Percentiles rank a stretch among this genome's conserved stretches.
phyloP scores from a whole-genome alignment of 192 early-diverging fungal species.

The Diversispora epigaea region DNA sequence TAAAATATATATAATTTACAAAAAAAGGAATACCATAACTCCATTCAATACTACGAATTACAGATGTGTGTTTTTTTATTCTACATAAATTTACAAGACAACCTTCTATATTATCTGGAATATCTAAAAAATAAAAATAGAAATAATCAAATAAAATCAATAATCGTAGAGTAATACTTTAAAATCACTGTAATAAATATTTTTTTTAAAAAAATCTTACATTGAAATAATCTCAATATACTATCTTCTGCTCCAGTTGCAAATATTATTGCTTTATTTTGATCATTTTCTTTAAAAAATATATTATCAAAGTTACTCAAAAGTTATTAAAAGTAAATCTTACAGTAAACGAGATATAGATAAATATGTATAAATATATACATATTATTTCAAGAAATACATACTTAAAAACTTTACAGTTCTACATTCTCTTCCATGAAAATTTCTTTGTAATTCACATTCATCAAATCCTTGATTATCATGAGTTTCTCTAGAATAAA shows the following conservation, averaged over 20 bases:
- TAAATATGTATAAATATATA: not conserved
- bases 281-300: not conserved
- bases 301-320: not conserved
- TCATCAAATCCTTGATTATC: slow-evolving; percentile 49
- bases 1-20: not conserved
- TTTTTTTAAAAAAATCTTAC: slow-evolving; percentile 33
- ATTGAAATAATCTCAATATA: slow-evolving; percentile 54
- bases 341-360: not conserved
- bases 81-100: slow-evolving; percentile 20
- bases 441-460: slow-evolving; percentile 59
- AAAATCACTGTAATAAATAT: not conserved
- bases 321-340: not conserved
- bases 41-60: slow-evolving; percentile 51
- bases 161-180: not conserved
- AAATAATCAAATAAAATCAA: not conserved
- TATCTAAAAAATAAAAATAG: slow-evolving; percentile 21
- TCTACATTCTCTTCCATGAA: slow-evolving; percentile 60
- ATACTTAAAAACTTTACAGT: slow-evolving; percentile 43
- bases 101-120: slow-evolving; percentile 28
- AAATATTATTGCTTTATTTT: slow-evolving; percentile 43
- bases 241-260: slow-evolving; percentile 63
- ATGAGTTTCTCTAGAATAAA: slow-evolving; percentile 46
- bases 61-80: slow-evolving; percentile 55
- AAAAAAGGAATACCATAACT: slow-evolving; percentile 22
- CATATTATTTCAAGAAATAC: not conserved